A percentile compares a stretch with the other conserved stretches of the same genome.
Evolutionary conservation across 768 basidiomycete genomes (phyloP).

Genomic region (Auriculariales sp.): DNA sequence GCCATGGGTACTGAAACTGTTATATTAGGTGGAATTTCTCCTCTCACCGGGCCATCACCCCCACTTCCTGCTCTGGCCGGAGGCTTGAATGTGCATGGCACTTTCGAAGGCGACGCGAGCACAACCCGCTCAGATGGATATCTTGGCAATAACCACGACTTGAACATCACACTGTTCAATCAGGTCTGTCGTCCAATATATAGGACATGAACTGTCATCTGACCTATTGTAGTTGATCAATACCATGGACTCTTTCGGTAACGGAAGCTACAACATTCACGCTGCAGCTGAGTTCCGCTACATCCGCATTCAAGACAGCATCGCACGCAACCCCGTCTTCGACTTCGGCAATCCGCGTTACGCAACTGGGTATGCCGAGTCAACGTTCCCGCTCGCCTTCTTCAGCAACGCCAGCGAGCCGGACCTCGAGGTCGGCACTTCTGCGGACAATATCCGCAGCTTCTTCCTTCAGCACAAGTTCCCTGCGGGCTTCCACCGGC

Average conservation of each 20-base stretch:
- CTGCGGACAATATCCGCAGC: too few relatives aligned
- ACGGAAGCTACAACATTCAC: background rate
- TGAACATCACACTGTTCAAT: constrained; percentile 4
- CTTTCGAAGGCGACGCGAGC: constrained; percentile 6
- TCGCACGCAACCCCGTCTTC: constrained; percentile 4
- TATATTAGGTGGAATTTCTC: background rate
- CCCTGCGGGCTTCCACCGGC: constrained; percentile 1
- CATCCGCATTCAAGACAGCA: constrained; percentile 2
- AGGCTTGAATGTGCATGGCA: constrained; percentile 2
- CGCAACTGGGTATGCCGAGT: constrained; percentile 3
- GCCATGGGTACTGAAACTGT: background rate
- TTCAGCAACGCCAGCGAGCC: constrained; percentile 2
- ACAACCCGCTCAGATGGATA: constrained; percentile 4
- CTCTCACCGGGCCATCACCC: background rate
- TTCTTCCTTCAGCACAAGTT: constrained; percentile 1
- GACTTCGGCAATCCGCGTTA: constrained; percentile 1
- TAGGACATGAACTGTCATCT: too few relatives aligned
- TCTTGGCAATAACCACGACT: constrained; percentile 4
- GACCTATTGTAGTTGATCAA: background rate
- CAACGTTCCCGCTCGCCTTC: constrained; percentile 2
- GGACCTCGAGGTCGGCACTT: constrained; percentile 2
- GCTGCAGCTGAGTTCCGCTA: constrained; percentile 2
- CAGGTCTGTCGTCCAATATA: background rate
- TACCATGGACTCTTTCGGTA: background rate
- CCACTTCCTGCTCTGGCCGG: background rate